These are phyloP conservation scores for Edaphochlamys debaryana DNA, from an alignment of 139 green algal species.

Conservation along the genomic window DNA sequence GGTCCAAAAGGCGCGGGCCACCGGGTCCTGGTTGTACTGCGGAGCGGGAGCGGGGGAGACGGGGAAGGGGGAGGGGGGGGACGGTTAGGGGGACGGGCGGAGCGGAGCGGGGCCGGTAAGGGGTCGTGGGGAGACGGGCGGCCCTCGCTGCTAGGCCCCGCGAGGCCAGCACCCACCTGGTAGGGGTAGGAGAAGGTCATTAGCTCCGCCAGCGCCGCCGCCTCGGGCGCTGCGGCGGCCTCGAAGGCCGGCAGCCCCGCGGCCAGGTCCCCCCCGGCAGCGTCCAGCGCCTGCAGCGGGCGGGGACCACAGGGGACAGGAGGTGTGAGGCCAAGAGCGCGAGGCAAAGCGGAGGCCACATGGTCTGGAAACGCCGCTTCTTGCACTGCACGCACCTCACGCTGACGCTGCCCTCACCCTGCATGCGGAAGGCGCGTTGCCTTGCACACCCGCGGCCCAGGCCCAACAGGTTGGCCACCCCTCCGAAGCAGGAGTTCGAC, in stretches of 20 bases:
- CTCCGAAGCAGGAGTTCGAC: too few relatives aligned
- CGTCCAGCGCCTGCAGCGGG: conserved; percentile 17
- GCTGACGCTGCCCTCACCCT: too few relatives aligned
- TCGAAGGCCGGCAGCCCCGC: conserved; percentile 18
- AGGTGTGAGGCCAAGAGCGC: neutral
- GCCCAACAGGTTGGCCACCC: too few relatives aligned
- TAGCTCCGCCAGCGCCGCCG: conserved; percentile 33
- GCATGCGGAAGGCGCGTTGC: too few relatives aligned
- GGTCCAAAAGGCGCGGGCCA: conserved; percentile 17
- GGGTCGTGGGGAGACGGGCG: neutral
- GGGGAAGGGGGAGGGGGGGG: neutral
- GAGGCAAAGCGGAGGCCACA: too few relatives aligned
- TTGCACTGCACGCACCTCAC: too few relatives aligned
- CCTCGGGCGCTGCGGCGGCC: neutral
- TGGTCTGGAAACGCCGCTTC: neutral
- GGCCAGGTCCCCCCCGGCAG: neutral
- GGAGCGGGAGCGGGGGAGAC: neutral
- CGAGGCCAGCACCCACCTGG: conserved; percentile 1
- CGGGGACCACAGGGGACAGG: too few relatives aligned
- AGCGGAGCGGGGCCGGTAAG: neutral
- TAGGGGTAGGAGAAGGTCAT: conserved; percentile 43
- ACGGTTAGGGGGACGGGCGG: neutral
- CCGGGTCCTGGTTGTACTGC: conserved; percentile 46
- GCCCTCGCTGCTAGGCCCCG: neutral
- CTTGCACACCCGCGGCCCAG: too few relatives aligned